Conservation (phyloP, 129 eudicot species). For the Scalesia atractyloides region DNA sequence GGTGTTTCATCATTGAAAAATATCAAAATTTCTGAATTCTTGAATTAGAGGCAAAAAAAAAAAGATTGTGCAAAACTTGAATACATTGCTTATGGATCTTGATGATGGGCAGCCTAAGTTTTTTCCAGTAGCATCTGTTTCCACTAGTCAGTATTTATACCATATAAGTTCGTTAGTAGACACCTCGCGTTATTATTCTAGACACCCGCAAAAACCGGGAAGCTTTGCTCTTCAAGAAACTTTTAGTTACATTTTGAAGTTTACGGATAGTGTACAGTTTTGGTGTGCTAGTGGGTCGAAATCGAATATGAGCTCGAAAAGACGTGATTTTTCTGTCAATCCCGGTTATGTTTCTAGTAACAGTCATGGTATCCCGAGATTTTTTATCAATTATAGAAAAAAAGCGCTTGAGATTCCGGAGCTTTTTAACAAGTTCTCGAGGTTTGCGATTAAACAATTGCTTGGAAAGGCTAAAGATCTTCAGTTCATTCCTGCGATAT, state of each 20-base stretch:
- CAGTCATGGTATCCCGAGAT: slow-evolving; percentile 37
- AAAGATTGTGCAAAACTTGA: slow-evolving; percentile 26
- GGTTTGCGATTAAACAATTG: slow-evolving; percentile 46
- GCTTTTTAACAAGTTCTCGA: slow-evolving; percentile 52
- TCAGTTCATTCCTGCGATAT: slow-evolving; percentile 55
- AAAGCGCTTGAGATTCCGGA: slow-evolving; percentile 52
- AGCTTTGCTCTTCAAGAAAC: slow-evolving; percentile 62
- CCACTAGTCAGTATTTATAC: slow-evolving; percentile 48
- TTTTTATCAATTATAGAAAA: slow-evolving; percentile 37
- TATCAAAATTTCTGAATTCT: slow-evolving; percentile 4
- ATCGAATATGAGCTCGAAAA: slow-evolving; percentile 31
- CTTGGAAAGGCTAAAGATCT: slow-evolving; percentile 52
- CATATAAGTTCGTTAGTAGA: slow-evolving; percentile 61
- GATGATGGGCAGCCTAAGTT: slow-evolving; percentile 47
- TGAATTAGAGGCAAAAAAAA: slow-evolving; percentile 5
- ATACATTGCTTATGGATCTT: slow-evolving; percentile 43
- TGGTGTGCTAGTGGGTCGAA: slow-evolving; percentile 59
- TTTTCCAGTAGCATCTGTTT: slow-evolving; percentile 57
- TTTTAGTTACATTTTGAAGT: slow-evolving; percentile 57
- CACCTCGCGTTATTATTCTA: slow-evolving; percentile 46
- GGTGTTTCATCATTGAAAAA: slow-evolving; percentile 20
- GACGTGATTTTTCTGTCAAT: slow-evolving; percentile 33
- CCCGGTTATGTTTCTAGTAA: slow-evolving; percentile 28
- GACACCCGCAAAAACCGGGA: slow-evolving; percentile 51
- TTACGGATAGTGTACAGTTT: slow-evolving; percentile 50